Base-by-base conservation (phyloP, 345 rosid species). In the Salix dunnii region DNA sequence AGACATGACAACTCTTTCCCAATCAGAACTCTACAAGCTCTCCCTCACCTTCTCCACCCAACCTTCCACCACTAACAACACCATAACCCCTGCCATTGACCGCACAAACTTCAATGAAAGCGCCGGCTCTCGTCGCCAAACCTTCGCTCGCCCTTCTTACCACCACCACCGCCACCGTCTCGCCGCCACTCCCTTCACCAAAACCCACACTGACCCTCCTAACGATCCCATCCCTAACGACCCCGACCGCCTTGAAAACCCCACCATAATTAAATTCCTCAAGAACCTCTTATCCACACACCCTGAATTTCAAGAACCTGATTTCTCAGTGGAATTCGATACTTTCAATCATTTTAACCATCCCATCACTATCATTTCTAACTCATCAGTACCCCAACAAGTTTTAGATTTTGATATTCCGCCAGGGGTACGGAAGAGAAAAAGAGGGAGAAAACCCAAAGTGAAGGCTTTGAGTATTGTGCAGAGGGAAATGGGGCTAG, bases 111-210 rank as follows among this genome's bases (percentile, higher is more conserved):
- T 91, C 87, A 91, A 89, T 74, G 94, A 90, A 72, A 89, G 92
- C 80, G 86, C 90, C 11, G 92, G 97, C 28, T 91, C 97, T 36
- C 90, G 87, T 73, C 88, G 88, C 58, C 97, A 91, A 79, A 87
- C 89, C 69, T 91, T 84, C 86, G 84, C 92, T 18, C 89, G 89
- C 43, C 91, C 86, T 67, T 68, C 86, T 31, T 70, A 79, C 53
- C 86, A 82, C 75, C 85, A 85, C 78, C 92, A 84, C 80, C 89
- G 84, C 68, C 93, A 91, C 28, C 89, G 87, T 73, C 96, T 92
- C 72, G 71, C 89, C 67, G 79, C 94, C 51, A 91, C 87, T 25
- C 87, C 85, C 64, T 81, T 82, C 43, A 84, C 88, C 14, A 76
- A 81, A 73, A 51, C 35, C 40, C 72, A 27, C 36, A 51, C 79